Conservation (phyloP, 1,284 basidiomycete species). For the Anthracocystis walkeri region DNA sequence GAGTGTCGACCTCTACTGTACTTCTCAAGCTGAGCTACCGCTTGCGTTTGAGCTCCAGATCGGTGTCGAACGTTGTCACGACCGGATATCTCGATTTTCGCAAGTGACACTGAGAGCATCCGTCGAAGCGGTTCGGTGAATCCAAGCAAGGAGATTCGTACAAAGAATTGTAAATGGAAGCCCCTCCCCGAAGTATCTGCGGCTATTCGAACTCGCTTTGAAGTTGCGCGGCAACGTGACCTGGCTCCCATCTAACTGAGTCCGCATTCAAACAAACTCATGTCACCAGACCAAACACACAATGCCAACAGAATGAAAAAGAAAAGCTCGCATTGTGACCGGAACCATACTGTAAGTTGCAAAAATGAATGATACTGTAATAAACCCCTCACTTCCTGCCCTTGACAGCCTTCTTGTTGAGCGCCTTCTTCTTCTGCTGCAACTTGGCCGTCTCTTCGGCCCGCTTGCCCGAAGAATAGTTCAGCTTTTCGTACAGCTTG, state of each 20-base stretch:
- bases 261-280: not conserved
- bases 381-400: constrained; percentile 11
- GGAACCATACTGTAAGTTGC: constrained; percentile 5
- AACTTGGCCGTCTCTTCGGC: constrained; percentile 74
- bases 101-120: too few relatives aligned
- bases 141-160: too few relatives aligned
- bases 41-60: too few relatives aligned
- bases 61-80: too few relatives aligned
- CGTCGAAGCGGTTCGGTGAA: too few relatives aligned
- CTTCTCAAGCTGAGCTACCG: too few relatives aligned
- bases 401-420: constrained; percentile 54
- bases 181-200: not conserved
- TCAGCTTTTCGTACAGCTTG: constrained; percentile 96
- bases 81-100: too few relatives aligned
- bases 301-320: not conserved
- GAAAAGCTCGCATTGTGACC: not conserved
- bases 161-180: too few relatives aligned
- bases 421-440: constrained; percentile 62
- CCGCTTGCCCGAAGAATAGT: constrained; percentile 85
- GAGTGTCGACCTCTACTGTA: too few relatives aligned
- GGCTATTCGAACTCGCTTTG: constrained; percentile 7
- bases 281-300: too few relatives aligned
- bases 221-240: not conserved
- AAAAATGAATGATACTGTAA: not conserved
- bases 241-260: not conserved